phyloP scores from a whole-genome alignment of 352 stramenopile species.

The Globisporangium acanthophoron region DNA sequence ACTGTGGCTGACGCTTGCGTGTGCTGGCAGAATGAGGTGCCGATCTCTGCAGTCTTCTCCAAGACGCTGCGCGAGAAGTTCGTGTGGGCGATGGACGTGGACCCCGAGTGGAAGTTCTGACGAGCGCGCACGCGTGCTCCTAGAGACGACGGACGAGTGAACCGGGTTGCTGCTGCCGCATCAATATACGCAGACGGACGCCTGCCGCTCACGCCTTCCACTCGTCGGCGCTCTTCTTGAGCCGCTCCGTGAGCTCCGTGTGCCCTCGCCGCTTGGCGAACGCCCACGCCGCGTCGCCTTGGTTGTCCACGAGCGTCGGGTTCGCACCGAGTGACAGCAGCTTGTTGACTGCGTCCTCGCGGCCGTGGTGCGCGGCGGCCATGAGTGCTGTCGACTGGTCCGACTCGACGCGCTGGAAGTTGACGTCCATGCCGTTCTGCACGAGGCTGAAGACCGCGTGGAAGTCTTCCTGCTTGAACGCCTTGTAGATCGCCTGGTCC shows the following conservation, averaged over 20 bases:
- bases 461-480: slow-evolving; percentile 74
- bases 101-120: slow-evolving; percentile 95
- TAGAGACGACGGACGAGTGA: neutral
- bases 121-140: neutral
- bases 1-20: neutral
- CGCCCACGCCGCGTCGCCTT: slow-evolving; percentile 49
- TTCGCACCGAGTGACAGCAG: slow-evolving; percentile 63
- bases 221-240: slow-evolving; percentile 64
- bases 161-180: neutral
- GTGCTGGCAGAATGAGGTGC: slow-evolving; percentile 86
- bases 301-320: slow-evolving; percentile 47
- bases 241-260: slow-evolving; percentile 54
- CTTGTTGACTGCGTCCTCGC: slow-evolving; percentile 63
- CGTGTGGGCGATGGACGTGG: slow-evolving; percentile 99
- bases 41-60: slow-evolving; percentile 98
- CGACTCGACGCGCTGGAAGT: slow-evolving; percentile 79
- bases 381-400: slow-evolving; percentile 71
- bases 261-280: slow-evolving; percentile 71
- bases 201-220: slow-evolving; percentile 22
- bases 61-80: slow-evolving; percentile 99
- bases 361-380: slow-evolving; percentile 74
- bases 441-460: slow-evolving; percentile 77
- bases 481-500: slow-evolving; percentile 78
- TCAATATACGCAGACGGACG: slow-evolving; percentile 1
- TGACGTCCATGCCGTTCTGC: slow-evolving; percentile 81